These are phyloP conservation scores for Radiomyces spectabilis DNA, from an alignment of 192 early-diverging fungal genomes.

Conservation along the genomic window DNA sequence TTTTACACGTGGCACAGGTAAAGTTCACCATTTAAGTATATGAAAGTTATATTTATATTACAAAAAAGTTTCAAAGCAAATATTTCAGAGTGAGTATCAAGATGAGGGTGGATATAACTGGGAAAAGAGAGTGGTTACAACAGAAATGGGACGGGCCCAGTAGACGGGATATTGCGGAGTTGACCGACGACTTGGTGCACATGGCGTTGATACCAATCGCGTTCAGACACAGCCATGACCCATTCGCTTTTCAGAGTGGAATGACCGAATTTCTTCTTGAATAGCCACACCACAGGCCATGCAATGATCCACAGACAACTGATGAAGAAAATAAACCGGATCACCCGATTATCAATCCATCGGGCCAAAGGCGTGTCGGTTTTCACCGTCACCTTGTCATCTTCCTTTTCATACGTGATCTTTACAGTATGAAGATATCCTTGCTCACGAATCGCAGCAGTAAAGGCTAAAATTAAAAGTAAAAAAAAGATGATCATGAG, in stretches of 20 bases:
- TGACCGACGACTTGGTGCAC: constrained; percentile 15
- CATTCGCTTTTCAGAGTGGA: constrained; percentile 19
- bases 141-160: not conserved
- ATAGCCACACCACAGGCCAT: constrained; percentile 14
- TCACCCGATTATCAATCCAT: constrained; percentile 4
- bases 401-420: constrained; percentile 24
- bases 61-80: too few relatives aligned
- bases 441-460: constrained; percentile 22
- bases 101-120: too few relatives aligned
- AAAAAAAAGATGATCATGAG: not conserved
- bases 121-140: not conserved
- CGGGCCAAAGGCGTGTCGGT: constrained; percentile 17
- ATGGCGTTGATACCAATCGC: constrained; percentile 21
- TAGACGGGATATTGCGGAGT: not conserved
- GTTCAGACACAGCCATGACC: constrained; percentile 17
- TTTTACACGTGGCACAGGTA: too few relatives aligned
- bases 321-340: constrained; percentile 27
- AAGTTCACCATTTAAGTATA: too few relatives aligned
- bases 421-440: constrained; percentile 27
- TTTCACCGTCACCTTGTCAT: constrained; percentile 22
- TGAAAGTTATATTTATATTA: too few relatives aligned
- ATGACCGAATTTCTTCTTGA: constrained; percentile 17
- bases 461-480: constrained; percentile 2
- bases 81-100: too few relatives aligned
- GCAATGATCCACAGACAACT: constrained; percentile 44